Base-by-base conservation (phyloP, 257 asterid genomes). In the Cynanchum wilfordii region DNA sequence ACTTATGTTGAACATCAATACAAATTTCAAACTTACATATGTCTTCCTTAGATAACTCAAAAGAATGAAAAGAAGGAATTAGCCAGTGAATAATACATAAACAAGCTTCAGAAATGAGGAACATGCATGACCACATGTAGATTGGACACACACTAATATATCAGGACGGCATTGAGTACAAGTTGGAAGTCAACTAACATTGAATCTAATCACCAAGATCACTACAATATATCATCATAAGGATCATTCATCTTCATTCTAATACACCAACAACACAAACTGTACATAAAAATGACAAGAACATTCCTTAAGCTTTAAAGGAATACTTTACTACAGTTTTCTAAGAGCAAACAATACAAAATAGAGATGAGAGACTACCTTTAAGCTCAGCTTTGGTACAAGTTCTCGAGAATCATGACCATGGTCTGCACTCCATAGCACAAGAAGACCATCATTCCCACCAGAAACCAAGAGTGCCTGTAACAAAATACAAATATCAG, bases 381-480 rank as follows among this genome's bases (percentile, higher is more conserved):
- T 95, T 82, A 92, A 83, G 90, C 96, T 95, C 81, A 95, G 73
- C 84, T 95, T 92, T 56, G 99, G 99, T 71, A 90, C 98, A 84
- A 92, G 97, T 80, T 95, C 99, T 75, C 97, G 86, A 75, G 97
- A 89, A 89, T 95, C 99, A 75, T 87, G 95, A 72, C 95, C 95
- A 62, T 91, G 86, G 80, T 92, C 99, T 3, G 99, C 97, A 83
- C 92, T 95, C 99, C 99, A 95, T 51, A 95, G 89, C 68, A 95
- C 89, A 69, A 95, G 96, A 84, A 95, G 83, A 77, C 99, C 98
- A 80, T 95, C 99, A 66, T 87, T 90, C 70, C 98, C 99, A 70
- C 99, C 99, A 77, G 99, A 95, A 79, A 92, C 98, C 89, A 95
- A 75, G 80, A 92, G 96, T 73, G 95, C 95, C 99, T 95, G 80